Percentiles rank a stretch among this genome's conserved stretches.
Evolutionary conservation across 2,329 filamentous ascomycete genomes (phyloP).

Genomic region (Dothistroma pini): DNA sequence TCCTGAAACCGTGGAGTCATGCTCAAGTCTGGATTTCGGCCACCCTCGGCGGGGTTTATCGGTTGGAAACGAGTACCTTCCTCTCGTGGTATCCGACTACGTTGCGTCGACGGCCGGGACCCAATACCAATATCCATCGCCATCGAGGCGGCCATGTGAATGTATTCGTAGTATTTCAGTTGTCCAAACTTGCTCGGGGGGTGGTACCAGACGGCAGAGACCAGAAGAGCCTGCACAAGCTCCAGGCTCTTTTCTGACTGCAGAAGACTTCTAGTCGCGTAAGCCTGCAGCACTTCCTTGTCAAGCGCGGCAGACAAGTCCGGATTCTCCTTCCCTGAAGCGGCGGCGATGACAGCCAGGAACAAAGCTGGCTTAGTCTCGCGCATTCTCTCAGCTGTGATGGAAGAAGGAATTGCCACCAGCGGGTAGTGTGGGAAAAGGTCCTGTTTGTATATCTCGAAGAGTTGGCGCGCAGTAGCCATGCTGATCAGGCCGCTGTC

Average conservation of each 20-base stretch:
- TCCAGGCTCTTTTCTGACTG: slow-evolving; percentile 52
- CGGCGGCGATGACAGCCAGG: slow-evolving; percentile 63
- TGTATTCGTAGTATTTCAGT: slow-evolving; percentile 51
- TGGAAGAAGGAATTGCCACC: slow-evolving; percentile 56
- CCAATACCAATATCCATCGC: slow-evolving; percentile 43
- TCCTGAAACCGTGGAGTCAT: slow-evolving; percentile 22
- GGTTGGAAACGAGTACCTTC: background rate
- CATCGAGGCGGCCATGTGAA: slow-evolving; percentile 52
- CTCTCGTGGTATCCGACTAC: slow-evolving; percentile 1
- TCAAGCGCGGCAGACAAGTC: slow-evolving; percentile 44
- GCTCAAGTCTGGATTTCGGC: slow-evolving; percentile 27
- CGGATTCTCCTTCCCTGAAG: slow-evolving; percentile 55
- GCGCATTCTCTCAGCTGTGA: slow-evolving; percentile 55
- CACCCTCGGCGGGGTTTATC: slow-evolving; percentile 27
- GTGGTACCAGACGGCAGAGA: slow-evolving; percentile 50
- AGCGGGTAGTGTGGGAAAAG: slow-evolving; percentile 62
- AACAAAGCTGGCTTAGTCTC: slow-evolving; percentile 63
- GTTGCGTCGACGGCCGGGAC: slow-evolving; percentile 14
- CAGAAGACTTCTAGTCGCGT: slow-evolving; percentile 48
- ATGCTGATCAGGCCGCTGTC: slow-evolving; percentile 58
- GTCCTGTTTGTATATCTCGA: slow-evolving; percentile 56
- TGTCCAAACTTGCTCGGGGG: slow-evolving; percentile 45
- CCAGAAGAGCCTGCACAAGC: slow-evolving; percentile 48
- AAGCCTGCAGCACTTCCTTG: slow-evolving; percentile 48
- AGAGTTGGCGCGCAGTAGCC: slow-evolving; percentile 54